Percentiles rank a stretch among this genome's conserved stretches.
phyloP scores from a whole-genome alignment of 2,329 filamentous ascomycete genomes.

The Diaporthe eres region DNA sequence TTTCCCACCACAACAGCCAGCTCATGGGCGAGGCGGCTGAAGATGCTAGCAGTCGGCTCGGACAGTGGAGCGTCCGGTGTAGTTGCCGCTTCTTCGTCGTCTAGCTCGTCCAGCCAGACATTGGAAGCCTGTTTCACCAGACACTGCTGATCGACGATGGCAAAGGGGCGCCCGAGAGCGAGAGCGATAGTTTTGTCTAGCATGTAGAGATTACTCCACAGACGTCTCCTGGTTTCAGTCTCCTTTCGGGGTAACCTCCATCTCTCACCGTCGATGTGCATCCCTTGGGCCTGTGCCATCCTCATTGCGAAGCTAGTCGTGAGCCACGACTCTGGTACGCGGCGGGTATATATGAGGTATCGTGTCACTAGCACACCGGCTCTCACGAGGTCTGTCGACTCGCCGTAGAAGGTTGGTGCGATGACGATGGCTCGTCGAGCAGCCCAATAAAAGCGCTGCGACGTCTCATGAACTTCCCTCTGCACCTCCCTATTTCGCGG shows the following conservation, averaged over 20 bases:
- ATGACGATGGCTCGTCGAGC: constrained; percentile 56
- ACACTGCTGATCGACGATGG: constrained; percentile 56
- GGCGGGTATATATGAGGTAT: constrained; percentile 56
- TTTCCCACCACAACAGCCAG: constrained; percentile 49
- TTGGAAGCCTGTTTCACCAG: constrained; percentile 55
- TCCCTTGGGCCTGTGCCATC: constrained; percentile 59
- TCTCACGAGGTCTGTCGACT: constrained; percentile 56
- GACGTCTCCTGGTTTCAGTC: constrained; percentile 53
- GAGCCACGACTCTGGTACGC: constrained; percentile 57
- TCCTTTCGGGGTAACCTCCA: constrained; percentile 54
- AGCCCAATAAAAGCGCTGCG: constrained; percentile 57
- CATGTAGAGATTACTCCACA: constrained; percentile 57
- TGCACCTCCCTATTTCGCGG: neutral
- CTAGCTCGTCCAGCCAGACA: constrained; percentile 54
- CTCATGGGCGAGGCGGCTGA: constrained; percentile 14
- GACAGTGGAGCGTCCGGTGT: constrained; percentile 35
- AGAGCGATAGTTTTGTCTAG: constrained; percentile 57
- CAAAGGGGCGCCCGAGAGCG: constrained; percentile 56
- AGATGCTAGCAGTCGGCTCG: constrained; percentile 7
- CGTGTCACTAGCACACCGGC: constrained; percentile 57
- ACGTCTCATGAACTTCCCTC: neutral
- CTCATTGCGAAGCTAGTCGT: constrained; percentile 58
- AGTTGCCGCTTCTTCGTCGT: constrained; percentile 48
- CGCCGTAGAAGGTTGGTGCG: constrained; percentile 57
- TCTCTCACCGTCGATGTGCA: constrained; percentile 58